Base-by-base conservation (phyloP, 495 filamentous ascomycete species). In the Cercophora samala region DNA sequence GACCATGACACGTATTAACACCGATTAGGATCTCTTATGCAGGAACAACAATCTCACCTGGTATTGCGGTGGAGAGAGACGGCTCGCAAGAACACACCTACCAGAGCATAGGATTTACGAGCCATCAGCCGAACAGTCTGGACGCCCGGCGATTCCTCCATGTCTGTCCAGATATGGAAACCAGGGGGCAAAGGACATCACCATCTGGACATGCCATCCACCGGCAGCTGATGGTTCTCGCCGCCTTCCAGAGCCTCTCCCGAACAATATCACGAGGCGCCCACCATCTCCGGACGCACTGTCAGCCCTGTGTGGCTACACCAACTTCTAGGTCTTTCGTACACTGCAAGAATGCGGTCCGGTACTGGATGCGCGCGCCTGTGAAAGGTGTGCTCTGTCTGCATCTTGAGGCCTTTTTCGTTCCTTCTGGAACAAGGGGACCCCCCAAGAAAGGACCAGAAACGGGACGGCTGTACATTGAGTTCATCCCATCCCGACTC, bases 361-460 rank as follows among this genome's bases (percentile, higher is more conserved):
- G 37, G 37, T 18, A 46, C 15, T 46, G 37, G 37, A 46, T 46
- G 37, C 37, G 37, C 37, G 37, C 37, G 37, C 37, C 37, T 46
- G 54, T 21, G 54, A 25, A 60, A 25, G 17, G 24, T 23, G 26
- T 18, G 58, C 22, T 23, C 23, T 25, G 58, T 60, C 11, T 60
- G 17, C 22, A 26, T 60, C 37, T 46, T 46, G 58, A 60, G 58
- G 58, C 22, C 58, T 60, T 60, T 60, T 60, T 29, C 58, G 58
- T 60, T 2, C 23, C 23, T 26, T 26, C 4, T 29, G 58, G 37
- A 46, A 46, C 37, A 13, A 46, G 37, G 29, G 37, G 26, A 29
- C 26, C 26, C 1, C 26, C 26, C 26, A 29, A 29, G 26, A 29
- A 29, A 29, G 26, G 8, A 29, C 37, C 37, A 46, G 37, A 17